Evolutionary conservation across 805 yeast genomes (phyloP), one percentile per base, ranked within the genome.

Genomic region (Saccharomycopsis fodiens): DNA sequence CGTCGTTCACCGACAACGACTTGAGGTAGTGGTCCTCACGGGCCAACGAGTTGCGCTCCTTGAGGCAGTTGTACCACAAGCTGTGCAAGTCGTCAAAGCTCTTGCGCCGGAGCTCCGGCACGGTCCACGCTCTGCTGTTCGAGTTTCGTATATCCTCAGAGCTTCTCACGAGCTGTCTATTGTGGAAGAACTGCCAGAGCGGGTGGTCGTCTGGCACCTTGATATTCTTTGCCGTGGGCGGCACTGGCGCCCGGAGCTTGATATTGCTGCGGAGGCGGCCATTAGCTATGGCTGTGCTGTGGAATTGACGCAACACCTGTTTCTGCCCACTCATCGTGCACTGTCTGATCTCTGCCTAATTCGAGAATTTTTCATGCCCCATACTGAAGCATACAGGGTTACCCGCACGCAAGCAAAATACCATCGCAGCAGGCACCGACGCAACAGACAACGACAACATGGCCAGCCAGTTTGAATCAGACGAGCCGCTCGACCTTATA

Each of bases 401-500:
- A 32, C 36, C 36, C 36, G 36, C 29, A 25, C 29, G 10, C 10
- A 17, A 15, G 15, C 36, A 32, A 32, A 32, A 32, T 32, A 32
- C 15, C 36, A 32, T 7, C 36, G 36, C 5, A 10, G 12, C 12
- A 19, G 29, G 10, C 10, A 7, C 10, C 29, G 6, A 25, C 36
- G 15, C 15, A 10, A 32, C 15, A 15, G 15, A 3, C 5, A 42
- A 19, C 20, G 25, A n/a, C 8, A 43, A 13, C 38, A 45, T 35
- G 45, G 47, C 51, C 52, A 25, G 29, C 10, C 45, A 57, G 32
- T 52, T 47, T 13, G 50, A 54, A 21, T 48, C 57, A 47, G 47
- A 79, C 23, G 95, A 87, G 55, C 98, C 99, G n/a, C 75, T 93
- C 48, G 97, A 91, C 59, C 72, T 89, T 56, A 78, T 93, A 54